Base-by-base conservation (phyloP, 345 rosid species). In the Salix arbutifolia region DNA sequence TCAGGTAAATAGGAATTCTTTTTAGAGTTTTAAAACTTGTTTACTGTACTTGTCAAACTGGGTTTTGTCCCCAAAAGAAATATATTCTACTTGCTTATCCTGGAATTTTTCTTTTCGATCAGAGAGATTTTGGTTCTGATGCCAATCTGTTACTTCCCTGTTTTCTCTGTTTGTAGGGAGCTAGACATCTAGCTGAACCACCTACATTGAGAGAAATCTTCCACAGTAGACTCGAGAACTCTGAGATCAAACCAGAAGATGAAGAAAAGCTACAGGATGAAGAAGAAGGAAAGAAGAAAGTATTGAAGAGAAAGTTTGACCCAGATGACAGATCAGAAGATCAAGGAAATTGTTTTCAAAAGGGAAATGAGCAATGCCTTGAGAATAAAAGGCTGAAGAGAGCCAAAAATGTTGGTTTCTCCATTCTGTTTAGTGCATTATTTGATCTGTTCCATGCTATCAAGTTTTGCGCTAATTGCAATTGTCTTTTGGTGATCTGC, bases 181-280 rank as follows among this genome's bases (percentile, higher is more conserved):
- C 94, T 79, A 88, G 91, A 87, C 86, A 81, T 86, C 82, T 94
- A 70, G 89, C 94, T 58, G 89, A 91, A 68, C 97, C 97, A 44
- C 97, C 98, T 28, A 84, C 98, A 30, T 76, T 91, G 73, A 90
- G 89, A 58, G 94, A 94, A 79, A 83, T 92, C 69, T 84, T 92
- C 58, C 91, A 91, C 50, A 76, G 81, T 31, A 89, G 77, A 46
- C 84, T 90, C 44, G 81, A 78, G 67, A 81, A 71, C 28, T 42
- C 78, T 28, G 87, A 87, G 48, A 52, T 62, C 8, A 78, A 67
- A 50, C 82, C 79, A 30, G 77, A 86, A 21, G 84, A 78, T 42
- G 60, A 53, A 66, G 75, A 61, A 26, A 40, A 30, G 26, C 56
- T 26, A 65, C 73, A 38, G 48, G 52, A 64, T 40, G 75, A 50